Base-by-base conservation (phyloP, 2,329 filamentous ascomycete species). In the Penicillium sp. region DNA sequence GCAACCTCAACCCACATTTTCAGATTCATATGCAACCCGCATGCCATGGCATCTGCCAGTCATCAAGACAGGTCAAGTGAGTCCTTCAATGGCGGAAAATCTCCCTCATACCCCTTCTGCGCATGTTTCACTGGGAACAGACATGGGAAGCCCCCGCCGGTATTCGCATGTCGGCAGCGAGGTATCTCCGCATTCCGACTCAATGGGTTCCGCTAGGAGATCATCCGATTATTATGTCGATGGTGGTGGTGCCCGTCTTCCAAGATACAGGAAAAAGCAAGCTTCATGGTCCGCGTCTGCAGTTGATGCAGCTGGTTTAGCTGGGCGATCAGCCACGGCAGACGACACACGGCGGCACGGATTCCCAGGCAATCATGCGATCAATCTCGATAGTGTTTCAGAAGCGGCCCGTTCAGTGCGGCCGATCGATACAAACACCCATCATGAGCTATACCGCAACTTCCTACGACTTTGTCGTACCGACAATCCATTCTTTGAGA, bases 401-500 rank as follows among this genome's bases (percentile, higher is more conserved):
- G 57, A 63, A 36, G 29, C 57, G 10, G 21, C 36, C 2, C 46
- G 41, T 23, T 42, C 31, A 1, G 46, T 49, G 16, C 60, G 33
- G 23, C 54, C 54, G 7, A 62, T 73, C 39, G 59, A 66, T 16
- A 6, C 52, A 18, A 51, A 52, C 12, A 65, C 53, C 10, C 70
- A 74, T 41, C 60, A 67, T 18, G 54, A 53, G 26, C 65, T 74
- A 13, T 54, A 65, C 38, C 52, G 52, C 15, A 55, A 61, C n/a
- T 74, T 74, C 29, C 47, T 63, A 28, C 56, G 55, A 9, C 44
- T 73, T 12, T 74, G 72, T 48, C 57, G 64, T 45, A 63, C 51
- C 8, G 59, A 70, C 4, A 68, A 62, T 45, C 54, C 63, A 4
- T 55, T 71, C n/a, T 70, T 65, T 44, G 46, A 57, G 6, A 52